These are phyloP conservation scores for Solanum dulcamara DNA, from an alignment of 257 asterid species.

Conservation along the genomic window DNA sequence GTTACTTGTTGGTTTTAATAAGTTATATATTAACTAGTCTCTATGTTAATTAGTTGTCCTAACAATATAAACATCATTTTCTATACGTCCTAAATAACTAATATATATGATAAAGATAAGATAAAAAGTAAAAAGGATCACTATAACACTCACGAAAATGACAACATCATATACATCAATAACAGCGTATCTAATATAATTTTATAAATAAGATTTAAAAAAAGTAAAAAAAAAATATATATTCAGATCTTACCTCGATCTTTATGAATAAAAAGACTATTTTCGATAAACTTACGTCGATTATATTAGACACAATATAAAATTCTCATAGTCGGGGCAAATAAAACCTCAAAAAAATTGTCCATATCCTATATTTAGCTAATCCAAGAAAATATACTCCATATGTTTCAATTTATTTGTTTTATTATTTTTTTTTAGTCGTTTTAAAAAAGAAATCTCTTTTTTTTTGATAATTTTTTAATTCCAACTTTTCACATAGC, in stretches of 20 bases:
- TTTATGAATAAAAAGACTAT: fast-evolving
- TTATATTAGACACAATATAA: not conserved
- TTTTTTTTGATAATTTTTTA: too few species aligned
- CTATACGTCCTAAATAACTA: not conserved
- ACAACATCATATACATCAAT: not conserved
- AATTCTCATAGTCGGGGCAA: not conserved
- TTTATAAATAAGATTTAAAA: too few species aligned
- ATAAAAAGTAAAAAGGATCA: not conserved
- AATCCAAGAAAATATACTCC: not conserved
- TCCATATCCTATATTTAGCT: not conserved
- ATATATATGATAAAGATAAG: not conserved
- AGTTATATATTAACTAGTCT: not conserved
- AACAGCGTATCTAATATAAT: not conserved
- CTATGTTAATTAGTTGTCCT: not conserved
- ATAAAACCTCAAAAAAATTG: not conserved
- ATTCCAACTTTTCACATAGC: too few species aligned
- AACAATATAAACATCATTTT: not conserved
- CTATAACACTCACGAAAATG: not conserved
- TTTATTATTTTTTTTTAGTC: too few species aligned
- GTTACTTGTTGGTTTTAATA: not conserved
- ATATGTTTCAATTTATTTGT: too few species aligned
- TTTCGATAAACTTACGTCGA: not conserved
- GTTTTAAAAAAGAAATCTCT: too few species aligned
- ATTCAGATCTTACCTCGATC: not conserved
- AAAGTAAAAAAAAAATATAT: too few species aligned